Conservation (phyloP, 805 yeast genomes). For the Saccharomyces cerevisiae region DNA sequence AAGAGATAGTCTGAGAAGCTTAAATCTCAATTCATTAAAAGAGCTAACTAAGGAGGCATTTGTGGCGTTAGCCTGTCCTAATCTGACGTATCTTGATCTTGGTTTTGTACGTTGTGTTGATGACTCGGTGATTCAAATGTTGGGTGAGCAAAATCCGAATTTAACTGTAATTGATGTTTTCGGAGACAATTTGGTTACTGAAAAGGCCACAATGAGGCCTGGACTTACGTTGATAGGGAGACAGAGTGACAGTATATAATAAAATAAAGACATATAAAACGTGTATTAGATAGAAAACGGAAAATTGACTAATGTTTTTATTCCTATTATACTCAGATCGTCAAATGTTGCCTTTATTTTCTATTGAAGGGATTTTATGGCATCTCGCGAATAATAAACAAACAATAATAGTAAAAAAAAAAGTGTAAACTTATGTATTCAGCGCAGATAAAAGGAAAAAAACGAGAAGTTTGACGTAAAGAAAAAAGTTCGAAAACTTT, state of each 20-base stretch:
- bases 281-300: neutral
- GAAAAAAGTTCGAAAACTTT: neutral
- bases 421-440: neutral
- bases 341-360: neutral
- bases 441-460: neutral
- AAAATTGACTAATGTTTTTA: neutral
- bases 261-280: neutral
- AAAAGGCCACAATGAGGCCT: conserved; percentile 41
- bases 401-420: neutral
- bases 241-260: conserved; percentile 52
- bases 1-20: conserved; percentile 49
- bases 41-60: conserved; percentile 45
- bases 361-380: neutral
- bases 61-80: conserved; percentile 43
- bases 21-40: conserved; percentile 69
- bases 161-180: conserved; percentile 67
- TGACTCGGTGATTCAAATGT: conserved; percentile 51
- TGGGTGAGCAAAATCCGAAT: conserved; percentile 53
- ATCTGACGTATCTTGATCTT: conserved; percentile 58
- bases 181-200: conserved; percentile 66
- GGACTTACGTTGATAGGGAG: conserved; percentile 65
- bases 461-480: neutral
- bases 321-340: neutral
- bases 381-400: neutral
- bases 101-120: conserved; percentile 78